Base-by-base conservation (phyloP, 2,329 filamentous ascomycete species). In the Scolecobasidium constrictum region DNA sequence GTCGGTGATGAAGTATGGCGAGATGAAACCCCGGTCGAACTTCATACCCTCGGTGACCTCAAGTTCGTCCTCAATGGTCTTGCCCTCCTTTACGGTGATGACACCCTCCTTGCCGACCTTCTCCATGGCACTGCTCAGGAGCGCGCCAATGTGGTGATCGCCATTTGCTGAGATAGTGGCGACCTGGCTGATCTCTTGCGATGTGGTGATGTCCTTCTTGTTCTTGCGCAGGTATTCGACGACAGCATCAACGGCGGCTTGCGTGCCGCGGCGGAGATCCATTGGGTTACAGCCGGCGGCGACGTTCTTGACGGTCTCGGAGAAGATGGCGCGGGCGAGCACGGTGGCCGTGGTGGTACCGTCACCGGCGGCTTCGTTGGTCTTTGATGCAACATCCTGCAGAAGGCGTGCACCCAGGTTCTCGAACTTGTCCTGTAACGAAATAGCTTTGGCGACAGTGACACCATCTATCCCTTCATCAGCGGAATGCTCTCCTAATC, bases 101-200 rank as follows among this genome's bases (percentile, higher is more conserved):
- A 98, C 92, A 75, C 92, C 92, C 74, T 98, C 92, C 78, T 98
- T 98, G 68, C 92, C 92, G 50, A 98, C 92, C 78, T 94, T 94
- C 78, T 98, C 92, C 92, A 98, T 98, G 55, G 92, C 92, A 62
- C 81, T 95, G 62, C 92, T 88, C 65, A 98, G 92, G 62, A 98
- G 78, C 69, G 86, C 81, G 57, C 92, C 92, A 59, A 98, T 86
- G 70, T 95, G 88, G 46, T 78, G 79, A 63, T 98, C 92, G 54
- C 92, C 92, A 69, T 98, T 98, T 65, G 92, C 92, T 55, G 82
- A 90, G 71, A 98, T 98, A 56, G 92, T 96, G 52, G 92, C 92
- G 48, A 98, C 92, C 73, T 98, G 92, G 41, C 90, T 87, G 59
- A 98, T 86, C 75, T 98, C 92, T 58, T 81, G 86, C 62, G 85